Conservation (phyloP, 352 stramenopile species). For the Phytopythium boreale region DNA sequence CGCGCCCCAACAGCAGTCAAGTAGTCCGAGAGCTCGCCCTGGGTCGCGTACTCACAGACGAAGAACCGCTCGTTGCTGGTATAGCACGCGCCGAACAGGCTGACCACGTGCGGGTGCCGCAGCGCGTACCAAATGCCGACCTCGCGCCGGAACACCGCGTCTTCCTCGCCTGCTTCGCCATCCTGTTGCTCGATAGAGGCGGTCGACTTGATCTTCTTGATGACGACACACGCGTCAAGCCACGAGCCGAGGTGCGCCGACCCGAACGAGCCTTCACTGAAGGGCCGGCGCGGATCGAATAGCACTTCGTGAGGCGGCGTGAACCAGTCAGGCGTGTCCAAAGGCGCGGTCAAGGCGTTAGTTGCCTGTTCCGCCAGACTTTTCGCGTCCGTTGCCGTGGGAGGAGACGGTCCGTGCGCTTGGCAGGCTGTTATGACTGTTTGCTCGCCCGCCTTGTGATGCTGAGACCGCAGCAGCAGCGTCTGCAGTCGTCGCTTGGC, state of each 20-base stretch:
- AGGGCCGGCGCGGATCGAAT: conserved; percentile 14
- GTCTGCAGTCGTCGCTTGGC: neutral
- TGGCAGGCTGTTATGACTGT: neutral
- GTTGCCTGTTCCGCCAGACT: neutral
- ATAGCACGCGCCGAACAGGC: conserved; percentile 8
- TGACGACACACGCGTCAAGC: conserved; percentile 24
- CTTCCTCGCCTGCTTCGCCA: neutral
- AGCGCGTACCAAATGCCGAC: conserved; percentile 9
- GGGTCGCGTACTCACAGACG: conserved; percentile 19
- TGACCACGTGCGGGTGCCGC: conserved; percentile 9
- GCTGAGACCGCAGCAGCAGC: neutral
- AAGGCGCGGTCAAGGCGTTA: neutral
- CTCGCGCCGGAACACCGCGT: neutral
- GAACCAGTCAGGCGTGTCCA: conserved; percentile 16
- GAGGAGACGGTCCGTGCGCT: neutral
- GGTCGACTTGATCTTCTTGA: conserved; percentile 20
- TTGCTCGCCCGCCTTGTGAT: neutral
- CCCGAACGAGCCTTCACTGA: conserved; percentile 27
- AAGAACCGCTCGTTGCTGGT: conserved; percentile 10
- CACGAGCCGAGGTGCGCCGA: conserved; percentile 24
- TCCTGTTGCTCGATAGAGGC: neutral
- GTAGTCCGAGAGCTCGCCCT: conserved; percentile 15
- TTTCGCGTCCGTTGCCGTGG: neutral
- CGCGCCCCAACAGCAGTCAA: conserved; percentile 1
- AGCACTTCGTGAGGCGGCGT: conserved; percentile 21